phyloP scores from a whole-genome alignment of 768 basidiomycete genomes.

The Tulasnella sp. region DNA sequence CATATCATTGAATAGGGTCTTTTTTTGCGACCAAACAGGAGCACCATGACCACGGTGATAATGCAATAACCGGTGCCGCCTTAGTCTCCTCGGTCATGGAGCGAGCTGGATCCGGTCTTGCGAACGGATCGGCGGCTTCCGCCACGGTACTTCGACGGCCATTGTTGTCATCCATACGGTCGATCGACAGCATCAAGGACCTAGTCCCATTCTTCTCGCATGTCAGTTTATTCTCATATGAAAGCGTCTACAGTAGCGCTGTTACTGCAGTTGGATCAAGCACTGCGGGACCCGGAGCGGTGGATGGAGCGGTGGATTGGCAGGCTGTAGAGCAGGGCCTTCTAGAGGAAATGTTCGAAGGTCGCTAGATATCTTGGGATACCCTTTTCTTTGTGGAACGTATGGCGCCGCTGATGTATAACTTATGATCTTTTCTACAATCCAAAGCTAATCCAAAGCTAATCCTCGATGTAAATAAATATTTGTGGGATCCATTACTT shows the following conservation, averaged over 20 bases:
- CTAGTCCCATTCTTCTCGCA: slow-evolving; percentile 87
- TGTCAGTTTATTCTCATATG: slow-evolving; percentile 84
- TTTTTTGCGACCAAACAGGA: neutral
- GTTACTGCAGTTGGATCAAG: neutral
- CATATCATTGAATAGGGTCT: too few relatives aligned
- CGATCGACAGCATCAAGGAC: slow-evolving; percentile 80
- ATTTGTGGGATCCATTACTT: neutral
- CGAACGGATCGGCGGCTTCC: slow-evolving; percentile 34
- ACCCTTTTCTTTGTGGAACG: neutral
- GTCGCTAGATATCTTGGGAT: slow-evolving; percentile 24
- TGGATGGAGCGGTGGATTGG: slow-evolving; percentile 79
- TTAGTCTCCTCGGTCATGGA: neutral
- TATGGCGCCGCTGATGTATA: neutral
- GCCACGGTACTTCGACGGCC: slow-evolving; percentile 63
- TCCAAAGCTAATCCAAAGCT: neutral
- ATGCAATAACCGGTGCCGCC: neutral
- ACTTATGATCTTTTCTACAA: neutral
- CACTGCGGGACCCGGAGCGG: neutral
- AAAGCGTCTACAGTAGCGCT: slow-evolving; percentile 75
- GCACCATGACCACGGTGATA: neutral
- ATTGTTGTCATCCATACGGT: slow-evolving; percentile 60
- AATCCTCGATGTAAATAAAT: neutral
- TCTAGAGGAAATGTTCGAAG: slow-evolving; percentile 85
- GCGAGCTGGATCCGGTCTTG: neutral
- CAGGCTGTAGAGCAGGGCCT: slow-evolving; percentile 78